Evolutionary conservation across 257 asterid species (phyloP).

Genomic region (Ocimum tenuiflorum): DNA sequence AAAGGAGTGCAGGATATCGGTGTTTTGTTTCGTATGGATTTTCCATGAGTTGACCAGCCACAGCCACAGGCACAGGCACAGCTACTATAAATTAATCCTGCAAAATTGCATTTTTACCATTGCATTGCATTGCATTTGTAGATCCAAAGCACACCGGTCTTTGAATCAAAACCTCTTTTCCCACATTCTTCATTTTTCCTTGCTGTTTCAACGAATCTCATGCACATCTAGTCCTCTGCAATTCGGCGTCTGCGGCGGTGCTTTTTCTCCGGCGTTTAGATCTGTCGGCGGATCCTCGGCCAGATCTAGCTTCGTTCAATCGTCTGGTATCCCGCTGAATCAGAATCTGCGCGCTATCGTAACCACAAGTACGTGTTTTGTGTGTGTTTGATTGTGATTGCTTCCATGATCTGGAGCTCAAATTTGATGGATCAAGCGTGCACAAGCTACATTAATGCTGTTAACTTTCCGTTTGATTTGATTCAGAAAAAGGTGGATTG

Average conservation of each 20-base stretch:
- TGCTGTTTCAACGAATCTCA: neutral
- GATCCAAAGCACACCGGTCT: slow-evolving; percentile 19
- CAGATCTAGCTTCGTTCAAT: slow-evolving; percentile 14
- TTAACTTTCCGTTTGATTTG: neutral
- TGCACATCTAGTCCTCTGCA: neutral
- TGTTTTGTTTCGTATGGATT: too few species aligned
- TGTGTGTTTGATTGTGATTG: neutral
- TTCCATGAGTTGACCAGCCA: too few species aligned
- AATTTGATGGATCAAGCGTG: slow-evolving; percentile 13
- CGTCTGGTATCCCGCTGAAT: neutral
- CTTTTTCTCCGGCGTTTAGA: slow-evolving; percentile 4
- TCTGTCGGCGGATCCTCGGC: slow-evolving; percentile 15
- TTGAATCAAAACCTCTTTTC: neutral
- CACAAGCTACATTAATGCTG: slow-evolving; percentile 4
- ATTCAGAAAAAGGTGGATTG: neutral
- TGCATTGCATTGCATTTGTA: neutral
- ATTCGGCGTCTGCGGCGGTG: neutral
- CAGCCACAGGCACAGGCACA: too few species aligned
- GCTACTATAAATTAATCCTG: too few species aligned
- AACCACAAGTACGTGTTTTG: slow-evolving; percentile 14
- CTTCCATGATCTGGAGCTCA: slow-evolving; percentile 2
- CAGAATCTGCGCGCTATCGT: neutral
- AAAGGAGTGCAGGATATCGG: too few species aligned
- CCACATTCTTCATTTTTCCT: slow-evolving; percentile 7
- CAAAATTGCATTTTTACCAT: neutral